Conservation (phyloP, 306 rosid species). For the Gynostemma pentaphyllum region DNA sequence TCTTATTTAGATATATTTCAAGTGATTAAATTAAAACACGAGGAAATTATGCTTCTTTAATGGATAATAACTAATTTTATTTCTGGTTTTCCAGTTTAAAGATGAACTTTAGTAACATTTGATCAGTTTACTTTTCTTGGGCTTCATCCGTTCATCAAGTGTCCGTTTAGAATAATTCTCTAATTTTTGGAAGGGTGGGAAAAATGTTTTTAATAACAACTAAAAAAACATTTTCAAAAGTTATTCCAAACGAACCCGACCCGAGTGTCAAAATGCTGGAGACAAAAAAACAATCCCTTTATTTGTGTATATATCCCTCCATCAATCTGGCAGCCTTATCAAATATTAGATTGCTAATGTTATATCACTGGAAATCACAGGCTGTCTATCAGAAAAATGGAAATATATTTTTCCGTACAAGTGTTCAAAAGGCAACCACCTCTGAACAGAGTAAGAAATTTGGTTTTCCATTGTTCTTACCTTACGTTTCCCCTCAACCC, state of each 20-base stretch:
- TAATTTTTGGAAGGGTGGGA: too few relatives aligned
- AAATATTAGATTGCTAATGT: not conserved
- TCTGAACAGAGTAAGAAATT: conserved; percentile 49
- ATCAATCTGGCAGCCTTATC: not conserved
- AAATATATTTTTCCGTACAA: conserved; percentile 53
- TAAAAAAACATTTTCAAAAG: too few relatives aligned
- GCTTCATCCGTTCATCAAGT: too few relatives aligned
- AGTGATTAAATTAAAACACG: not conserved
- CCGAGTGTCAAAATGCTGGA: not conserved
- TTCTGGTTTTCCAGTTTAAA: not conserved
- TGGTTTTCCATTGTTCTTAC: not conserved
- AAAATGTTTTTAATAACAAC: too few relatives aligned
- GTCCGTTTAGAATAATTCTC: too few relatives aligned
- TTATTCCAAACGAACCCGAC: too few relatives aligned
- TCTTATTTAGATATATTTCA: conserved; percentile 1
- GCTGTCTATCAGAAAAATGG: conserved; percentile 58
- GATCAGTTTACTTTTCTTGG: not conserved
- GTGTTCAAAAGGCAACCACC: conserved; percentile 41
- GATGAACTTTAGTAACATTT: not conserved
- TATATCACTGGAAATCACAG: conserved; percentile 23
- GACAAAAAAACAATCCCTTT: not conserved
- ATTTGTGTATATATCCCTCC: too few relatives aligned
- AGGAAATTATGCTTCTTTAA: not conserved
- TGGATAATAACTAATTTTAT: not conserved
- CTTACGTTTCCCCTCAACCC: not conserved